phyloP scores from a whole-genome alignment of 1,284 basidiomycete genomes.

The Bjerkandera adusta region DNA sequence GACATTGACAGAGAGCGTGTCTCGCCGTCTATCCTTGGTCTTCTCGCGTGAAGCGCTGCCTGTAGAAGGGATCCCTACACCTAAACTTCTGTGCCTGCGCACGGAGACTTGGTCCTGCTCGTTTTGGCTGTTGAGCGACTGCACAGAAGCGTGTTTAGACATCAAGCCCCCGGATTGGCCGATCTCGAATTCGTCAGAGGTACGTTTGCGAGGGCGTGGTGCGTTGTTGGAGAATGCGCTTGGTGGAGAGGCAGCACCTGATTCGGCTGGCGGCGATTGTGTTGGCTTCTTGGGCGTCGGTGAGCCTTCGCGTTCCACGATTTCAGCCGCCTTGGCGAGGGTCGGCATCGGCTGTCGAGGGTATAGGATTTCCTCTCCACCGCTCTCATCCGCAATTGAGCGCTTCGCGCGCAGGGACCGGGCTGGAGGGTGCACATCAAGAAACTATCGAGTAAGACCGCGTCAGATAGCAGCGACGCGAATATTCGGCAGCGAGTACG shows the following conservation, averaged over 20 bases:
- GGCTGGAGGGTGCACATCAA: constrained; percentile 39
- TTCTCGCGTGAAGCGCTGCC: constrained; percentile 41
- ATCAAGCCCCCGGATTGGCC: constrained; percentile 64
- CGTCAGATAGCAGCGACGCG: constrained; percentile 12
- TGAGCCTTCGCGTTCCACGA: neutral
- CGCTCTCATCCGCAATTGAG: constrained; percentile 75
- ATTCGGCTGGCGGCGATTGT: constrained; percentile 4
- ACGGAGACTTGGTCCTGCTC: constrained; percentile 50
- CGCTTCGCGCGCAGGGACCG: constrained; percentile 53
- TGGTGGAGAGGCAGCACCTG: constrained; percentile 38
- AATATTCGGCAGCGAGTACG: constrained; percentile 15
- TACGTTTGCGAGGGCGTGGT: constrained; percentile 68
- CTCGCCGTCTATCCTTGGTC: constrained; percentile 62
- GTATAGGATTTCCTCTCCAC: constrained; percentile 81
- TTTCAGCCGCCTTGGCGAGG: neutral
- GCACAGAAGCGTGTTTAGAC: constrained; percentile 43
- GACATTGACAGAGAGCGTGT: constrained; percentile 52
- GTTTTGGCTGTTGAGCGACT: constrained; percentile 28
- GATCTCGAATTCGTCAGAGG: constrained; percentile 80
- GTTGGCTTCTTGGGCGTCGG: constrained; percentile 2
- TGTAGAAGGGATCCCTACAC: constrained; percentile 44
- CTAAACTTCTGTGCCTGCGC: constrained; percentile 74
- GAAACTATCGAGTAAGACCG: constrained; percentile 28
- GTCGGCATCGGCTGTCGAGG: constrained; percentile 48
- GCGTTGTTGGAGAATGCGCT: constrained; percentile 54